phyloP scores from a whole-genome alignment of 2,329 filamentous ascomycete species.

The Epichloe sylvatica region DNA sequence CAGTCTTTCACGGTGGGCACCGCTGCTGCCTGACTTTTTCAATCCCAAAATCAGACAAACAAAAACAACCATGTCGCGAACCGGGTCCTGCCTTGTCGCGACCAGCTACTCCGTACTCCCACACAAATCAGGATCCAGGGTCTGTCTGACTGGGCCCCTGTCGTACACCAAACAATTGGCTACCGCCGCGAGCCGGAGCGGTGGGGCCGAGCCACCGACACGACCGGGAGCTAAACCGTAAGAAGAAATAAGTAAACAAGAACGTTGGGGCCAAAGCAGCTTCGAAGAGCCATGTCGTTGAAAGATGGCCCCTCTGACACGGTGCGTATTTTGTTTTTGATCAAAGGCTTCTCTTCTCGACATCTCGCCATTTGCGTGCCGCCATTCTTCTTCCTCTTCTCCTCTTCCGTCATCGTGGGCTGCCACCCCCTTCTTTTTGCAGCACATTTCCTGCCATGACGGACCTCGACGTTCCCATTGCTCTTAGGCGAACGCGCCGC shows the following conservation, averaged over 20 bases:
- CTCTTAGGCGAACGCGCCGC: conserved; percentile 40
- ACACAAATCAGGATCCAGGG: background rate
- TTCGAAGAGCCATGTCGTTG: background rate
- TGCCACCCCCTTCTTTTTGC: background rate
- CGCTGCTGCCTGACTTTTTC: too few species aligned
- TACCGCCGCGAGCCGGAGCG: conserved; percentile 12
- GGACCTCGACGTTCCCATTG: conserved; percentile 35
- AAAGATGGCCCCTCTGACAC: background rate
- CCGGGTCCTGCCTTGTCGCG: background rate
- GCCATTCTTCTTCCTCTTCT: background rate
- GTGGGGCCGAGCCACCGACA: conserved; percentile 12
- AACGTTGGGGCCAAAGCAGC: background rate
- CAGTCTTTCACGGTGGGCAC: background rate
- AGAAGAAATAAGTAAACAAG: conserved; percentile 35
- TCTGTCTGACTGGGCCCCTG: background rate
- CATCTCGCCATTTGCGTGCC: too few species aligned
- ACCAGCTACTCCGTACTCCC: background rate
- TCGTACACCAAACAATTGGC: conserved; percentile 13
- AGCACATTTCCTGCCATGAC: conserved; percentile 16
- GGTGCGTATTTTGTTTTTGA: background rate
- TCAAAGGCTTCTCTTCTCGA: background rate
- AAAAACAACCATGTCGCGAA: background rate
- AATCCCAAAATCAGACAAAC: background rate
- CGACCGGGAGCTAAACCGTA: conserved; percentile 19
- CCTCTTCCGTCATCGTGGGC: background rate